Evolutionary conservation across 192 early-diverging fungal genomes (phyloP).

Genomic region (Dispira parvispora): DNA sequence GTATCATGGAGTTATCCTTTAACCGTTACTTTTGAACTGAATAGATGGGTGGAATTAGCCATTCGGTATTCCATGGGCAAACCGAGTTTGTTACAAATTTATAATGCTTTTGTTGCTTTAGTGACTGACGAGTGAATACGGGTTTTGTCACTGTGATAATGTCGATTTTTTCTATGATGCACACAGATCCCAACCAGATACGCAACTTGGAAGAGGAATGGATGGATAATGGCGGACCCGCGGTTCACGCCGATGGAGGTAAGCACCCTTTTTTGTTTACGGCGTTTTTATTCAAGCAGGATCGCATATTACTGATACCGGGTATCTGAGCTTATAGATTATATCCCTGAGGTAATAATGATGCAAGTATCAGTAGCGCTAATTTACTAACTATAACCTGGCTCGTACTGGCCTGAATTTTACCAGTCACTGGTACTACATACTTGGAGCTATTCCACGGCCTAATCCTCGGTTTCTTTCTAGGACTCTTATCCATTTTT

Average conservation of each 20-base stretch:
- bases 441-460: conserved; percentile 38
- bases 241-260: conserved; percentile 32
- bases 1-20: neutral
- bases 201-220: conserved; percentile 32
- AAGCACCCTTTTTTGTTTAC: conserved; percentile 15
- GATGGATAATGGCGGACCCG: conserved; percentile 35
- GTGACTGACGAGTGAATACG: neutral
- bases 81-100: neutral
- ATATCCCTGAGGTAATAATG: neutral
- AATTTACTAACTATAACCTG: neutral
- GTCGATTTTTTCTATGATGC: neutral
- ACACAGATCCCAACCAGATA: conserved; percentile 20
- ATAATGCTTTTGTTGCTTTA: neutral
- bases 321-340: neutral
- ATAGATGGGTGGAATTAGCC: neutral
- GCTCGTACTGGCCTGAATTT: conserved; percentile 11
- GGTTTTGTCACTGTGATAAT: neutral
- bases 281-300: neutral
- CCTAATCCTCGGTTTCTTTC: conserved; percentile 34
- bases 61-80: neutral
- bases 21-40: conserved; percentile 8
- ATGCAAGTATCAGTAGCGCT: neutral
- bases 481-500: conserved; percentile 32
- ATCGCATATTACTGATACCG: neutral
- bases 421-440: conserved; percentile 17